phyloP scores from a whole-genome alignment of 2,329 filamentous ascomycete species.

The Knufia petricola region DNA sequence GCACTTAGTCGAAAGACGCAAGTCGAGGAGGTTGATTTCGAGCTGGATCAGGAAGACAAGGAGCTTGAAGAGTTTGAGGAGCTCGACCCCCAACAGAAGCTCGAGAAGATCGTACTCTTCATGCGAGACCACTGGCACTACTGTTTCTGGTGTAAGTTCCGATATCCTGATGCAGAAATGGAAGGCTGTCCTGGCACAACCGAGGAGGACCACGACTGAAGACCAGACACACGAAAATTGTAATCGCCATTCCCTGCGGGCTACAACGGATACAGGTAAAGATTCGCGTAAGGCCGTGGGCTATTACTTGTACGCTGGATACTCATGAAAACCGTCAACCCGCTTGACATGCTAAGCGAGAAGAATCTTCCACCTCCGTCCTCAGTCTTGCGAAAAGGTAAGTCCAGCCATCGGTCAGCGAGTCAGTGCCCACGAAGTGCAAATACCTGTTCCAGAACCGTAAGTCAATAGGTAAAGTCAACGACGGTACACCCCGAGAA shows the following conservation, averaged over 20 bases:
- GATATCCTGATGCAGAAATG: conserved; percentile 62
- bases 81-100: conserved; percentile 54
- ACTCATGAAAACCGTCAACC: too few species aligned
- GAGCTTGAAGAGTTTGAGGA: conserved; percentile 74
- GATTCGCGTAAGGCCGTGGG: too few species aligned
- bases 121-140: conserved; percentile 65
- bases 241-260: too few species aligned
- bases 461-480: too few species aligned
- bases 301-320: too few species aligned
- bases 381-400: background rate
- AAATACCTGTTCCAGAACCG: too few species aligned
- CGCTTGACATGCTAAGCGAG: too few species aligned
- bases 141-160: conserved; percentile 93
- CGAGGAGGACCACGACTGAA: conserved; percentile 70
- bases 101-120: conserved; percentile 57
- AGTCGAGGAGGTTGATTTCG: conserved; percentile 45
- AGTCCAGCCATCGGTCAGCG: too few species aligned
- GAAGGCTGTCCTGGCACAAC: conserved; percentile 80
- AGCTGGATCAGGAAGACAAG: conserved; percentile 67
- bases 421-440: too few species aligned
- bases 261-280: too few species aligned
- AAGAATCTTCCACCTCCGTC: background rate
- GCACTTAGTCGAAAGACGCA: conserved; percentile 45
- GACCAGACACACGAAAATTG: too few species aligned
- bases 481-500: too few species aligned